Conservation (phyloP, 805 yeast genomes). For the Hyphopichia homilentoma region DNA sequence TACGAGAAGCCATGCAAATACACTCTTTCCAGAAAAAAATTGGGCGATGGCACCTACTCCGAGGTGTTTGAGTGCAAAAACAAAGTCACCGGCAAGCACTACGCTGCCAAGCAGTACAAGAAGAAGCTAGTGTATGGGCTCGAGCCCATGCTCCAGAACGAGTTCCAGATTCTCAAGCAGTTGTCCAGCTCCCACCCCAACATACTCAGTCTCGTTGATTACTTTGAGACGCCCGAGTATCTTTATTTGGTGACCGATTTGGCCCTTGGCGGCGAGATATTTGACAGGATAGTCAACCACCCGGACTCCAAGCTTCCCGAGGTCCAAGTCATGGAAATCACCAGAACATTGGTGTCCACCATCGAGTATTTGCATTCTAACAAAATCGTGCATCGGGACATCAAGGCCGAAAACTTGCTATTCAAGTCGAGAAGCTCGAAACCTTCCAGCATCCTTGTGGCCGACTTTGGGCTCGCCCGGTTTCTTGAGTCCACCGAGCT, state of each 20-base stretch:
- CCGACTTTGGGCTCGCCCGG: conserved; percentile 65
- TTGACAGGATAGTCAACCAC: conserved; percentile 48
- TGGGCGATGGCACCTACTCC: conserved; percentile 50
- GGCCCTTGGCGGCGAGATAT: conserved; percentile 67
- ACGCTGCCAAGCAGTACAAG: conserved; percentile 53
- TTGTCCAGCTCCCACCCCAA: conserved; percentile 50
- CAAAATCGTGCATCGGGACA: conserved; percentile 64
- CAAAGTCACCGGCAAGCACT: conserved; percentile 35
- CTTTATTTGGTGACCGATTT: conserved; percentile 60
- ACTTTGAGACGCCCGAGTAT: conserved; percentile 61
- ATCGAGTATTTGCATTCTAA: conserved; percentile 55
- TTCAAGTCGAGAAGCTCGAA: conserved; percentile 37
- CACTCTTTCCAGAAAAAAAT: conserved; percentile 20
- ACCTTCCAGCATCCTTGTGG: conserved; percentile 41
- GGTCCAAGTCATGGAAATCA: conserved; percentile 45
- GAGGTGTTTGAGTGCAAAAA: conserved; percentile 49
- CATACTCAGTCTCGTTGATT: conserved; percentile 60
- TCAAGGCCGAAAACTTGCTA: conserved; percentile 69
- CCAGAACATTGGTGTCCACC: conserved; percentile 50
- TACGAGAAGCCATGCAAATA: conserved; percentile 29
- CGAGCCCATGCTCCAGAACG: conserved; percentile 54
- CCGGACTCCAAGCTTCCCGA: conserved; percentile 41
- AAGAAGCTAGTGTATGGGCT: conserved; percentile 50
- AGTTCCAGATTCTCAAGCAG: conserved; percentile 52
- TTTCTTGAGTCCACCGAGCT: conserved; percentile 31